These are phyloP conservation scores for Anacardium occidentale DNA, from an alignment of 345 rosid genomes.

Conservation along the genomic window DNA sequence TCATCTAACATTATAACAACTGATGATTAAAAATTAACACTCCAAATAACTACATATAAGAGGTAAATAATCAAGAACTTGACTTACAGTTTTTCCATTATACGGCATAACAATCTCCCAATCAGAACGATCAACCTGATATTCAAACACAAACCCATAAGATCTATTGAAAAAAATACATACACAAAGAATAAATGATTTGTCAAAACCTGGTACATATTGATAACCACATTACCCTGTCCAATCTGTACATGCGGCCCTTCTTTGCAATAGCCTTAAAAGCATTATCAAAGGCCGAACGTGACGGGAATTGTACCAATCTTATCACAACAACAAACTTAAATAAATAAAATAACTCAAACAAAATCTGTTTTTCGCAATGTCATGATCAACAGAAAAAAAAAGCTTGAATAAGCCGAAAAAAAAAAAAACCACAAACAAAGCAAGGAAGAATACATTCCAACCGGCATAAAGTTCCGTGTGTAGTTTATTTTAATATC, in stretches of 20 bases:
- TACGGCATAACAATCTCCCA: conserved; percentile 53
- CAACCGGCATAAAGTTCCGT: conserved; percentile 37
- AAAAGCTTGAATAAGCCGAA: background rate
- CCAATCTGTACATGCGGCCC: conserved; percentile 55
- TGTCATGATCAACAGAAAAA: background rate
- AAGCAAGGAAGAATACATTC: conserved; percentile 36
- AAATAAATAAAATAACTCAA: background rate
- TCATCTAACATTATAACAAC: background rate
- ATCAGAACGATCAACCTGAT: conserved; percentile 45
- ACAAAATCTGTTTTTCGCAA: background rate
- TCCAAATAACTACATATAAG: background rate
- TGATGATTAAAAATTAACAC: background rate
- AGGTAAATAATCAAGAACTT: background rate
- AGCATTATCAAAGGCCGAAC: conserved; percentile 40
- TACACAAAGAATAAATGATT: background rate
- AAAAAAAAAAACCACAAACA: background rate
- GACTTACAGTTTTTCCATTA: conserved; percentile 70
- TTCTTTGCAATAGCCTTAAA: conserved; percentile 35
- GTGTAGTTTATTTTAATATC: conserved; percentile 61
- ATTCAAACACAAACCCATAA: conserved; percentile 11
- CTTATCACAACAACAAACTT: conserved; percentile 35
- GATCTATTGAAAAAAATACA: background rate
- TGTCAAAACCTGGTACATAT: background rate
- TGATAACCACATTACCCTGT: conserved; percentile 44
- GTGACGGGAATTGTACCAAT: conserved; percentile 56